Conservation (phyloP, 192 early-diverging fungal species). For the Gonapodya sp. region DNA sequence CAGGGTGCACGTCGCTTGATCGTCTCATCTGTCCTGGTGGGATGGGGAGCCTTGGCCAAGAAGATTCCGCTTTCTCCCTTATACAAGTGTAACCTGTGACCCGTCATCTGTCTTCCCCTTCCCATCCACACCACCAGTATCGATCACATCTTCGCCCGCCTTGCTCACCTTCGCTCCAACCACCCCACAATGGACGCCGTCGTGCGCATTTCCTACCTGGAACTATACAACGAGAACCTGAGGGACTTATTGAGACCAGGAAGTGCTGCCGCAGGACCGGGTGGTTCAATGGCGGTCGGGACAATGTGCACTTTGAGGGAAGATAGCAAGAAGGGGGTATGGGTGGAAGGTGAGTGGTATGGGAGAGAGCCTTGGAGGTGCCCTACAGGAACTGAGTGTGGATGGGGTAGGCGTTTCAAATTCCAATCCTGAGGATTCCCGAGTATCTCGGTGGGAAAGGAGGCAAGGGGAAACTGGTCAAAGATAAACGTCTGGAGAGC, state of each 20-base stretch:
- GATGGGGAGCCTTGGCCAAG: too few relatives aligned
- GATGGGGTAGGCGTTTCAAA: too few relatives aligned
- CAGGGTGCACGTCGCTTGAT: too few relatives aligned
- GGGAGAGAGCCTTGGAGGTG: neutral
- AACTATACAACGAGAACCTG: conserved; percentile 83
- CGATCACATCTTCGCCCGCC: conserved; percentile 53
- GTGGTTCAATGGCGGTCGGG: conserved; percentile 30
- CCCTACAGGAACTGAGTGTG: too few relatives aligned
- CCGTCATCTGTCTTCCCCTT: neutral
- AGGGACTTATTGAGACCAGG: conserved; percentile 65
- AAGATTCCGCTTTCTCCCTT: neutral
- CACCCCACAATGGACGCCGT: conserved; percentile 13
- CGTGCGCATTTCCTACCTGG: conserved; percentile 81
- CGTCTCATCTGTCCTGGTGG: too few relatives aligned
- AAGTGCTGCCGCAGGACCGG: conserved; percentile 77
- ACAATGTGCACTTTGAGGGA: conserved; percentile 18
- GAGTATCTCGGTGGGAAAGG: too few relatives aligned
- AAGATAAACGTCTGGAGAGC: too few relatives aligned
- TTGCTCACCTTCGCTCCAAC: conserved; percentile 21
- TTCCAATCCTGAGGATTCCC: too few relatives aligned
- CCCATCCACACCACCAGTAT: conserved; percentile 42
- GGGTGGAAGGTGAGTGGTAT: conserved; percentile 97
- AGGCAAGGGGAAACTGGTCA: too few relatives aligned
- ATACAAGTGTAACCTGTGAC: neutral
- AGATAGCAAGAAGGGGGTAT: conserved; percentile 46